Evolutionary conservation across 2,329 filamentous ascomycete genomes (phyloP).

Genomic region (Stagonosporopsis rhizophila): DNA sequence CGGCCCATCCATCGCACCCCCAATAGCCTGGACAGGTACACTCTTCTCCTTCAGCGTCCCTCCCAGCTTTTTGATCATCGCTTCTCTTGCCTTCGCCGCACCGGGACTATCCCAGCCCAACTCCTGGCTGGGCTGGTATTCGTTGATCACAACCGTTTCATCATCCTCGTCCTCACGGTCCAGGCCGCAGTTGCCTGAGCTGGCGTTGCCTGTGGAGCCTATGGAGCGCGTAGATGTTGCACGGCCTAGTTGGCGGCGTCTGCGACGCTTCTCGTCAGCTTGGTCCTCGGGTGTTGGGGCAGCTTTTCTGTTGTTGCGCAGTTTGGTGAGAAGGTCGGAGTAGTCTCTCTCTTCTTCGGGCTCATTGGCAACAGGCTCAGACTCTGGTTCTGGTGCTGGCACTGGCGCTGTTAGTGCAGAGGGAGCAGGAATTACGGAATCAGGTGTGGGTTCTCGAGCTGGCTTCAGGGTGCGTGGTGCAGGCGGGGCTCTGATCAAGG

Average conservation of each 20-base stretch:
- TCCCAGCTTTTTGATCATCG: slow-evolving; percentile 47
- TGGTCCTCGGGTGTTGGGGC: slow-evolving; percentile 27
- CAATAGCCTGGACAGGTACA: slow-evolving; percentile 39
- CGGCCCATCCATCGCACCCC: slow-evolving; percentile 44
- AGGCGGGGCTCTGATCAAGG: slow-evolving; percentile 29
- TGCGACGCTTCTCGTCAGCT: slow-evolving; percentile 30
- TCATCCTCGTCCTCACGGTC: slow-evolving; percentile 29
- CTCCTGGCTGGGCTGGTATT: slow-evolving; percentile 47
- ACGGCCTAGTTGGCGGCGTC: slow-evolving; percentile 40
- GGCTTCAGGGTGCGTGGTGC: slow-evolving; percentile 19
- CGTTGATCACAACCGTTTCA: slow-evolving; percentile 28
- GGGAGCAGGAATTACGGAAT: slow-evolving; percentile 34
- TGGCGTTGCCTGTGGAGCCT: slow-evolving; percentile 34
- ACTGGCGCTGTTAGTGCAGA: slow-evolving; percentile 9
- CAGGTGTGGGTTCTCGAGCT: slow-evolving; percentile 30
- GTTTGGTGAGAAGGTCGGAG: slow-evolving; percentile 38
- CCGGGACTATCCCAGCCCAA: slow-evolving; percentile 50
- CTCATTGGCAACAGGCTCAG: slow-evolving; percentile 20
- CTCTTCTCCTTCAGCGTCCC: slow-evolving; percentile 42
- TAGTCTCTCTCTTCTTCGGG: slow-evolving; percentile 40
- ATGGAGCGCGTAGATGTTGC: slow-evolving; percentile 43
- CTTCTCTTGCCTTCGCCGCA: slow-evolving; percentile 42
- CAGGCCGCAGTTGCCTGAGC: slow-evolving; percentile 28
- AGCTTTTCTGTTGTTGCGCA: slow-evolving; percentile 42
- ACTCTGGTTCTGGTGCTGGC: slow-evolving; percentile 22